Base-by-base conservation (phyloP, 257 asterid genomes). In the Galeopsis tetrahit region DNA sequence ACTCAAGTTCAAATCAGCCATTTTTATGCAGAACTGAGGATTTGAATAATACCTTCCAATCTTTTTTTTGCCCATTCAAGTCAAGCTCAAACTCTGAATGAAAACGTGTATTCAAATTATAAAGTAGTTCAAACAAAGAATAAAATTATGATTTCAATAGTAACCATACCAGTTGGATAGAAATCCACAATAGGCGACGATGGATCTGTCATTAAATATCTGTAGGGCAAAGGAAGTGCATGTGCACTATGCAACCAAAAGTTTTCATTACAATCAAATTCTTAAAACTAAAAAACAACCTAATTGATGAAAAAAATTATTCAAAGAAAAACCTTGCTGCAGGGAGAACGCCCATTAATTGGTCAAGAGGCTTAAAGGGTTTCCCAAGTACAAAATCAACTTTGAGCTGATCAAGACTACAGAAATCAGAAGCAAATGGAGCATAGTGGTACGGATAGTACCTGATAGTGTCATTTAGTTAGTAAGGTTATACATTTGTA, bases 291-390 rank as follows among this genome's bases (percentile, higher is more conserved):
- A 21, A 53, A 70, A 60, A 4, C 15, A 68, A 65, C 11, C 63
- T 44, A 61, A 31, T 46, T 70, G 14, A 28, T 10, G 31, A 21
- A 38, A 52, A 62, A 11, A 42, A 56, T 43, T 35, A 63, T 63
- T 32, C 17, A 36, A 21, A n/a, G 10, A 32, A 62, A 79, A 57
- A 88, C 95, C 95, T 88, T 64, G 91, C 91, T 78, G 95, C 90
- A 67, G 95, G 95, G 63, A 88, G 86, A 71, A 88, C 95, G 5
- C 86, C 86, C 95, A 88, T 86, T 71, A 88, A 79, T 79, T 88
- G 95, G 81, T 82, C 83, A 46, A 88, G 75, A 61, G 95, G 95
- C 80, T 86, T 86, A 72, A 88, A 86, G 75, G 95, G 95, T 75
- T 77, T 64, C 28, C 95, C 95, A 0, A 84, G 85, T 46, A 71